Base-by-base conservation (phyloP, 345 rosid species). In the Dovyalis caffra region DNA sequence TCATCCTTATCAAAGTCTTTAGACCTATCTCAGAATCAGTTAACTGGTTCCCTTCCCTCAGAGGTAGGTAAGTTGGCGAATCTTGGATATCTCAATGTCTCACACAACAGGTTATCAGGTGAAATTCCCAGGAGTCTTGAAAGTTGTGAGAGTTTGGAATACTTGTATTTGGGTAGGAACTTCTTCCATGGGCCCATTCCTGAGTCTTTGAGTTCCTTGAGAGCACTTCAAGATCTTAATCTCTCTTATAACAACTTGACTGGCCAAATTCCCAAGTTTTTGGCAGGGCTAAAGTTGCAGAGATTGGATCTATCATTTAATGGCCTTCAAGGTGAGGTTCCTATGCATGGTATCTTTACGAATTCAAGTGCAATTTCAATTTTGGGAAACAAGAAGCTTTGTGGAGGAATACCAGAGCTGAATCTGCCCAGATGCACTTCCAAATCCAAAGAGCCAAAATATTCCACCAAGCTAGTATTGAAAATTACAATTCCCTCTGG, bases 31-130 rank as follows among this genome's bases (percentile, higher is more conserved):
- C 5, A 31, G 5, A 69, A 47, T 25, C 11, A 18, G 9, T 4
- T 69, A 0, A 47, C 40, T 5, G 72, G 72, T 28, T 47, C 60
- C 8, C 37, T 69, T 69, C 72, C 61, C 6, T 5, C 0, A 2
- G 72, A 69, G 28, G 34, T 49, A 3, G 72, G 61, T 0, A 69
- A 69, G 21, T 18, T 69, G 7, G 47, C 0, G 29, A 15, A 28
- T 18, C 61, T 49, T 28, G 72, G 61, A 4, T 7, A 2, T 1
- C 16, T 69, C 8, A 23, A 20, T 21, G 6, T 69, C 8, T 47
- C 38, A 15, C 21, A 69, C 8, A 69, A 69, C 60, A 47, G 32
- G 72, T 69, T 69, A 49, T 29, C 72, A n/a, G 70, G 70, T 1
- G 53, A 67, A 4, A 23, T 67, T 7, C 70, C 56, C n/a, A 25